Evolutionary conservation across 2,329 filamentous ascomycete species (phyloP).

Genomic region (Diaporthe citri): DNA sequence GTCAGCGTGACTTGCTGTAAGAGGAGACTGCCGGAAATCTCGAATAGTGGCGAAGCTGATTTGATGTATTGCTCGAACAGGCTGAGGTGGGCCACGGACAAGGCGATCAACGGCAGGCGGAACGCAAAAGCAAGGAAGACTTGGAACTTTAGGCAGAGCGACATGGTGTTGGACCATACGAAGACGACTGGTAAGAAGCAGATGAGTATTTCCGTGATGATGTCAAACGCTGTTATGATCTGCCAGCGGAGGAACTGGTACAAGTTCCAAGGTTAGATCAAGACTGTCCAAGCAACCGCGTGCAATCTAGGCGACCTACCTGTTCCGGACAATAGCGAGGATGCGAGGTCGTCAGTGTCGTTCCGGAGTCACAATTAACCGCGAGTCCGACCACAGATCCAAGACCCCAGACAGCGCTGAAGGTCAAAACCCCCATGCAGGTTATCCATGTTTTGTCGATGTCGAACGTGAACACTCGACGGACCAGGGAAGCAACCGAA

Average conservation of each 20-base stretch:
- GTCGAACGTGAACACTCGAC: slow-evolving; percentile 23
- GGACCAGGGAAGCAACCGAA: slow-evolving; percentile 19
- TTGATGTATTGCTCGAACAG: slow-evolving; percentile 36
- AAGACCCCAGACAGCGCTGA: slow-evolving; percentile 1
- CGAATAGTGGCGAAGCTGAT: slow-evolving; percentile 40
- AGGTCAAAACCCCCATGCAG: not conserved
- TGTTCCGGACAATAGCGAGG: slow-evolving; percentile 8
- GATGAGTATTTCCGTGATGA: slow-evolving; percentile 41
- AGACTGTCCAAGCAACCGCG: not conserved
- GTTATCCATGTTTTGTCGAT: not conserved
- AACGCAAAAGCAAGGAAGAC: slow-evolving; percentile 43
- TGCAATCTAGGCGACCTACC: not conserved
- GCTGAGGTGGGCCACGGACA: slow-evolving; percentile 38
- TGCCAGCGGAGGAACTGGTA: slow-evolving; percentile 37
- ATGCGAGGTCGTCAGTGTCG: not conserved
- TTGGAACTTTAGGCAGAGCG: slow-evolving; percentile 38
- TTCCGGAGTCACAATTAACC: slow-evolving; percentile 5
- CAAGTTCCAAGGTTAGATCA: not conserved
- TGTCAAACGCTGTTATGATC: slow-evolving; percentile 40
- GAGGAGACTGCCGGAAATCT: slow-evolving; percentile 39
- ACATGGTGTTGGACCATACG: slow-evolving; percentile 42
- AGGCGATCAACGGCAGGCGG: slow-evolving; percentile 41
- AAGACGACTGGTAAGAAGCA: slow-evolving; percentile 41
- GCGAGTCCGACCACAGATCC: slow-evolving; percentile 8
- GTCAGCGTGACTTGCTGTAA: slow-evolving; percentile 42